Evolutionary conservation across 1,284 basidiomycete species (phyloP).

Genomic region (Phlebopus sp.): DNA sequence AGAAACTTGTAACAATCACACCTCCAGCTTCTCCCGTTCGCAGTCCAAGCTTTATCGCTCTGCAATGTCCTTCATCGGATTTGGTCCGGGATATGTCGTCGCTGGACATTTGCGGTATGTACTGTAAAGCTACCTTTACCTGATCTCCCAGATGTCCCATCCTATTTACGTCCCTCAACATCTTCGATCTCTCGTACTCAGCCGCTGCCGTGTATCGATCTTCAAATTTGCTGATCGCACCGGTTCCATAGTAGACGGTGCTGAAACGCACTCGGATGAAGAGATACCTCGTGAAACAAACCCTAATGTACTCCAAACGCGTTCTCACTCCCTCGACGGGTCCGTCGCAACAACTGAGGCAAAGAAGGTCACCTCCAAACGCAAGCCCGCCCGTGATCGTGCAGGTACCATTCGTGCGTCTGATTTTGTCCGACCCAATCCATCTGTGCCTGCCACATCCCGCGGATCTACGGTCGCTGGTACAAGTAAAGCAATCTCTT

Average conservation of each 20-base stretch:
- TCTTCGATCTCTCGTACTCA: not conserved
- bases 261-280: slow-evolving; percentile 10
- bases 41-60: not conserved
- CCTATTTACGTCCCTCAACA: not conserved
- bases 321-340: slow-evolving; percentile 15
- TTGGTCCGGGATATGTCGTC: slow-evolving; percentile 20
- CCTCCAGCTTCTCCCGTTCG: slow-evolving; percentile 3
- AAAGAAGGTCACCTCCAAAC: slow-evolving; percentile 12
- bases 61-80: slow-evolving; percentile 19
- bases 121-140: not conserved
- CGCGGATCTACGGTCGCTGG: not conserved
- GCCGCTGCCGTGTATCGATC: not conserved
- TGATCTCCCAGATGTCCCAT: slow-evolving; percentile 4
- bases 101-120: slow-evolving; percentile 31
- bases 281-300: not conserved
- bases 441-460: not conserved
- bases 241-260: slow-evolving; percentile 10
- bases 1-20: not conserved
- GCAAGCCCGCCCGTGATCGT: slow-evolving; percentile 18
- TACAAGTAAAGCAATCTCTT: not conserved
- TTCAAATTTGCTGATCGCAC: slow-evolving; percentile 11
- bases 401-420: slow-evolving; percentile 33
- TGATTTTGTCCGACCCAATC: slow-evolving; percentile 15
- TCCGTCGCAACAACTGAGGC: not conserved
- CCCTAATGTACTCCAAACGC: slow-evolving; percentile 3